Percentiles rank a stretch among this genome's conserved stretches.
Conservation (phyloP, 768 basidiomycete genomes). For the Lactifluus echinatus region DNA sequence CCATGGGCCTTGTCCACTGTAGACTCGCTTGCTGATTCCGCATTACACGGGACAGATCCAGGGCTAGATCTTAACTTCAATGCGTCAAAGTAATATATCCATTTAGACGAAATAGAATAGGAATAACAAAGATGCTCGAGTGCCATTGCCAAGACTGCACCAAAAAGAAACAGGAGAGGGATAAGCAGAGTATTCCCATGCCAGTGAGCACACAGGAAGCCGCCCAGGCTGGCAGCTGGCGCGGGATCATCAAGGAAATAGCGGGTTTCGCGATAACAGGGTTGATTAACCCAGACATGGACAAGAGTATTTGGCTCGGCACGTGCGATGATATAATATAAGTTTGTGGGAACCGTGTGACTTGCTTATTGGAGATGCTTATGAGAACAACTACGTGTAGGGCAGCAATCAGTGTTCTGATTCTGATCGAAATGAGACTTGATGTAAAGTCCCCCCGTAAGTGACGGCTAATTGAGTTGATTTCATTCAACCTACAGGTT, state of each 20-base stretch:
- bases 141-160: background rate
- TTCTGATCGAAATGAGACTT: background rate
- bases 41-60: background rate
- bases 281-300: background rate
- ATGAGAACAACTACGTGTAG: background rate
- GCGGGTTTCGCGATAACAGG: too few relatives aligned
- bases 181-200: background rate
- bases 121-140: background rate
- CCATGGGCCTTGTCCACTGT: background rate
- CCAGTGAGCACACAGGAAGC: background rate
- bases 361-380: background rate
- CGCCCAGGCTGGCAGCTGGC: background rate
- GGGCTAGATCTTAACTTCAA: background rate
- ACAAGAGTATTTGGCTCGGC: background rate
- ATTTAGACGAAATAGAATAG: background rate
- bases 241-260: background rate
- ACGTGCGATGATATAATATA: background rate
- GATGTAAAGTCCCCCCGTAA: background rate
- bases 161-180: background rate
- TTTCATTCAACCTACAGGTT: background rate
- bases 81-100: background rate
- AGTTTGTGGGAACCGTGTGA: background rate
- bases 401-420: background rate
- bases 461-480: background rate
- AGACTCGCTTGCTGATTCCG: too few relatives aligned